phyloP scores from a whole-genome alignment of 192 early-diverging fungal species.

The Coemansia reversa region DNA sequence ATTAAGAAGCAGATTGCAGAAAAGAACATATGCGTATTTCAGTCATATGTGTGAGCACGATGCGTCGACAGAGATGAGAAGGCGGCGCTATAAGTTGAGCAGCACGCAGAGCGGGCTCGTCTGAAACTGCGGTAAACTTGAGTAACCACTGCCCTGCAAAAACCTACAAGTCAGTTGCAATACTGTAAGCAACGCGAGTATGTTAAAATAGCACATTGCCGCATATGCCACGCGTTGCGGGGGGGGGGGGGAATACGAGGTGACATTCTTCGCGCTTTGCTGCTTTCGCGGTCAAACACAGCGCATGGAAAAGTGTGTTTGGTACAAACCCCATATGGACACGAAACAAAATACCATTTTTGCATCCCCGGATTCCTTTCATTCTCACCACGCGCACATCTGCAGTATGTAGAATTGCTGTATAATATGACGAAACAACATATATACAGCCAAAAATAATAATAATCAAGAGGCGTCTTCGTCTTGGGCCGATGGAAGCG shows the following conservation, averaged over 20 bases:
- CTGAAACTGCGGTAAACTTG: background rate
- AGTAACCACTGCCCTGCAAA: background rate
- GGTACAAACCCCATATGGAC: background rate
- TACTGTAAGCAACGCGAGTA: background rate
- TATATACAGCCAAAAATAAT: background rate
- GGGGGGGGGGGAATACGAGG: background rate
- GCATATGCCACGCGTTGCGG: constrained; percentile 1
- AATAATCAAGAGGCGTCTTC: background rate
- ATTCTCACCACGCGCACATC: background rate
- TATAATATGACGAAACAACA: background rate
- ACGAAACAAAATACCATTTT: background rate
- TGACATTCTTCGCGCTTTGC: background rate
- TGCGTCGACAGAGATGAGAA: background rate
- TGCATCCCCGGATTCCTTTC: background rate
- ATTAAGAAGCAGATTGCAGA: no score
- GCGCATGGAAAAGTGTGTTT: background rate
- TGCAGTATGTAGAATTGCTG: background rate
- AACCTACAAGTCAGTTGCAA: background rate
- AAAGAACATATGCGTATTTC: background rate
- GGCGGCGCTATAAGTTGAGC: background rate
- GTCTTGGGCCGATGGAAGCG: background rate
- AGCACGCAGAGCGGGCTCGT: background rate
- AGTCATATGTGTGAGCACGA: background rate
- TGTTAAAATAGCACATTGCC: constrained; percentile 3
- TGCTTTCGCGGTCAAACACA: background rate